Percentiles rank a stretch among this genome's conserved stretches.
Evolutionary conservation across 1,284 basidiomycete species (phyloP).

Genomic region (Leccinum cinnamomeum): DNA sequence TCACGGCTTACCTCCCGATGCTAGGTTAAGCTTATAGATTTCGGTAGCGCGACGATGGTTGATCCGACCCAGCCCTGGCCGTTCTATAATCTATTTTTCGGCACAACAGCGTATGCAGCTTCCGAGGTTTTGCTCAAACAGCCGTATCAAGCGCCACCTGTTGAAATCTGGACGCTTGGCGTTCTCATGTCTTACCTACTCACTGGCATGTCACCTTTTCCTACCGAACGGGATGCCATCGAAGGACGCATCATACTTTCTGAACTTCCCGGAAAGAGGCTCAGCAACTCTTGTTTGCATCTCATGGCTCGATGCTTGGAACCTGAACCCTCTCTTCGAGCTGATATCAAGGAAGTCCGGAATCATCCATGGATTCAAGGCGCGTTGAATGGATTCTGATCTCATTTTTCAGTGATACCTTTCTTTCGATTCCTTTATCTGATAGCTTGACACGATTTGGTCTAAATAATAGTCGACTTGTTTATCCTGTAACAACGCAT

Average conservation of each 20-base stretch:
- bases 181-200: slow-evolving; percentile 85
- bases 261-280: slow-evolving; percentile 36
- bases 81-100: slow-evolving; percentile 74
- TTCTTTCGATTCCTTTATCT: slow-evolving; percentile 2
- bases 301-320: slow-evolving; percentile 77
- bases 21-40: slow-evolving; percentile 91
- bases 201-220: slow-evolving; percentile 84
- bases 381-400: slow-evolving; percentile 25
- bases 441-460: slow-evolving; percentile 12
- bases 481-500: slow-evolving; percentile 19
- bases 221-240: slow-evolving; percentile 68
- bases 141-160: slow-evolving; percentile 73
- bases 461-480: slow-evolving; percentile 11
- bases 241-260: slow-evolving; percentile 49
- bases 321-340: slow-evolving; percentile 64
- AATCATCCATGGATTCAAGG: slow-evolving; percentile 70
- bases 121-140: slow-evolving; percentile 80
- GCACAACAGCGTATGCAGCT: slow-evolving; percentile 78
- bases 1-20: slow-evolving; percentile 8
- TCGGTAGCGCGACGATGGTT: slow-evolving; percentile 82
- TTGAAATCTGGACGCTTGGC: slow-evolving; percentile 92
- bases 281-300: slow-evolving; percentile 48
- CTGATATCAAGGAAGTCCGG: slow-evolving; percentile 72
- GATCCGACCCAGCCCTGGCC: slow-evolving; percentile 67
- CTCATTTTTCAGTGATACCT: slow-evolving; percentile 10